These are phyloP conservation scores for Mortierella sp. DNA, from an alignment of 371 early-diverging fungal genomes.

Conservation along the genomic window DNA sequence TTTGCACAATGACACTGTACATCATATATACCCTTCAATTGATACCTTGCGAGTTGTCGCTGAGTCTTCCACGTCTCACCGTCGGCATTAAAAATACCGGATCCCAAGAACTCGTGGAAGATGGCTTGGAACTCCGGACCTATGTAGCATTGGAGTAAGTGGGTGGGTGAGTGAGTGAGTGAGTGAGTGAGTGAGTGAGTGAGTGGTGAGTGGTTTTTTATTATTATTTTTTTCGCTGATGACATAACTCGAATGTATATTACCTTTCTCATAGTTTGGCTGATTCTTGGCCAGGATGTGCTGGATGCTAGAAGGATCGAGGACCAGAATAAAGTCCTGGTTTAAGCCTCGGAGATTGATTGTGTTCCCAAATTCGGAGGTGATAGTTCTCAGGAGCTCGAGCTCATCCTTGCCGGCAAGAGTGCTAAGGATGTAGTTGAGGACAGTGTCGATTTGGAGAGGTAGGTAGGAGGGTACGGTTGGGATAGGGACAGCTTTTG, in stretches of 20 bases:
- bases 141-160: slow-evolving; percentile 4
- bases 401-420: slow-evolving; percentile 30
- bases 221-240: background rate
- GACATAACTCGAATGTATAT: too few relatives aligned
- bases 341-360: slow-evolving; percentile 35
- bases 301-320: slow-evolving; percentile 45
- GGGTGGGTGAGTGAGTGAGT: background rate
- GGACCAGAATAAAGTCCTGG: slow-evolving; percentile 41
- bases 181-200: background rate
- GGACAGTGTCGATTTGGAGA: slow-evolving; percentile 30
- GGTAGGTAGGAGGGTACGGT: slow-evolving; percentile 28
- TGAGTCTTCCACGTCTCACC: slow-evolving; percentile 51
- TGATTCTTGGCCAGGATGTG: slow-evolving; percentile 54
- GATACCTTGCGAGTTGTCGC: slow-evolving; percentile 46
- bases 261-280: slow-evolving; percentile 53
- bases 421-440: slow-evolving; percentile 17
- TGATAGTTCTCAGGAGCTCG: slow-evolving; percentile 20
- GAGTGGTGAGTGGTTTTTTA: too few relatives aligned
- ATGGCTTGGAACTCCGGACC: slow-evolving; percentile 42
- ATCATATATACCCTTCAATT: background rate
- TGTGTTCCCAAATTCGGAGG: slow-evolving; percentile 21
- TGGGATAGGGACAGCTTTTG: slow-evolving; percentile 23
- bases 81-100: slow-evolving; percentile 53
- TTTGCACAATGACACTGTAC: background rate
- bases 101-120: slow-evolving; percentile 49